Evolutionary conservation across 1,284 basidiomycete genomes (phyloP).

Genomic region (Austroboletus novae-zelandiae): DNA sequence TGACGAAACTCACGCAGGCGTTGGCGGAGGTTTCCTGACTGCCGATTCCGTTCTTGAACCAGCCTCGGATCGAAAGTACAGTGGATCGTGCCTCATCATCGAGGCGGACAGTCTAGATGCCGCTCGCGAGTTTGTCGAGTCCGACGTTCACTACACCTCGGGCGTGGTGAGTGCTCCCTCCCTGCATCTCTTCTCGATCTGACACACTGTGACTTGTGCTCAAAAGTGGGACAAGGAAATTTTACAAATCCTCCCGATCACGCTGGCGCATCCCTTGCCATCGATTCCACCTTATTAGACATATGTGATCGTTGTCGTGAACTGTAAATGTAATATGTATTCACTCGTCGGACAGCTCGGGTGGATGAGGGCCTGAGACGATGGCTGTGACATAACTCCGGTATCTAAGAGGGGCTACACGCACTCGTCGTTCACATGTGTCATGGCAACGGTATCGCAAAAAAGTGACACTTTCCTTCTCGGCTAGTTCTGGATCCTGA

Average conservation of each 20-base stretch:
- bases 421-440: no score
- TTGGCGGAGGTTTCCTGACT: slow-evolving; percentile 45
- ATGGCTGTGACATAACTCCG: neutral
- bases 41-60: slow-evolving; percentile 36
- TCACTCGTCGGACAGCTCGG: no score
- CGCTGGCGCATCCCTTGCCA: slow-evolving; percentile 12
- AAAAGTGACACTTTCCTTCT: no score
- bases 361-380: no score
- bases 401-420: neutral
- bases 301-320: neutral
- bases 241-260: slow-evolving; percentile 41
- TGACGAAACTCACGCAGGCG: slow-evolving; percentile 30
- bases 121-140: slow-evolving; percentile 45
- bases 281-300: slow-evolving; percentile 1
- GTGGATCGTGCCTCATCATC: slow-evolving; percentile 50
- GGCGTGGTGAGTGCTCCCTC: slow-evolving; percentile 47
- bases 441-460: no score
- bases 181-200: neutral
- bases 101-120: slow-evolving; percentile 47
- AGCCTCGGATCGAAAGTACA: slow-evolving; percentile 37
- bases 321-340: neutral
- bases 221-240: slow-evolving; percentile 40
- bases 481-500: no score
- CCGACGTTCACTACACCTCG: slow-evolving; percentile 51
- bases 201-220: neutral